phyloP scores from a whole-genome alignment of 2,329 filamentous ascomycete genomes.

The Epicoccum sorghinum region DNA sequence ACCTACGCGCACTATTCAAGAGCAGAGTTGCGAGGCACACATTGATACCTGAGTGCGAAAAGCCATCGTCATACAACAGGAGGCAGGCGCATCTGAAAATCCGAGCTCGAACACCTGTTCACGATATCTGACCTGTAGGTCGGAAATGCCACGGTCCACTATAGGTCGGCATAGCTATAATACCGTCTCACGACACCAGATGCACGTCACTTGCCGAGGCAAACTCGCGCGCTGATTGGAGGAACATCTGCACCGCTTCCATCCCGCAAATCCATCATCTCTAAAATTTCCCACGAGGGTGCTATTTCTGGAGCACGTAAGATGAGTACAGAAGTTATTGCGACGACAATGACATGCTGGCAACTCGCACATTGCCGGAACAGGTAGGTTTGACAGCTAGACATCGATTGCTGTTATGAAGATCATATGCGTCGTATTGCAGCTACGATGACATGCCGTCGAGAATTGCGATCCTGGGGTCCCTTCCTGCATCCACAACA shows the following conservation, averaged over 20 bases:
- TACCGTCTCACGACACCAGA: slow-evolving; percentile 19
- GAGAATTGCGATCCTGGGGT: neutral
- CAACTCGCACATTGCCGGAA: slow-evolving; percentile 5
- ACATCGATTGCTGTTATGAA: slow-evolving; percentile 12
- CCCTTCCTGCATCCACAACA: slow-evolving; percentile 8
- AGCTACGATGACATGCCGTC: slow-evolving; percentile 5
- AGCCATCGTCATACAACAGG: neutral
- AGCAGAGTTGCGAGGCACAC: neutral
- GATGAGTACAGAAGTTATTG: slow-evolving; percentile 16
- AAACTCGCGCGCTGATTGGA: slow-evolving; percentile 8
- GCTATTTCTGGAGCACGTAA: slow-evolving; percentile 12
- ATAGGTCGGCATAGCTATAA: slow-evolving; percentile 18
- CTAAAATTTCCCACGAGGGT: slow-evolving; percentile 8
- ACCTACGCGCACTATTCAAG: neutral
- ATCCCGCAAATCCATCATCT: slow-evolving; percentile 13
- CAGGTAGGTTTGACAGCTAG: slow-evolving; percentile 6
- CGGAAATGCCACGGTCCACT: slow-evolving; percentile 14
- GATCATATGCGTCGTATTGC: slow-evolving; percentile 14
- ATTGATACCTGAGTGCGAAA: neutral
- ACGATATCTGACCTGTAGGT: neutral
- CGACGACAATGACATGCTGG: slow-evolving; percentile 7
- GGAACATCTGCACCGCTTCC: slow-evolving; percentile 12
- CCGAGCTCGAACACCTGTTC: slow-evolving; percentile 13
- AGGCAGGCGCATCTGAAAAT: neutral
- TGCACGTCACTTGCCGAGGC: slow-evolving; percentile 9